Evolutionary conservation across 176 grass and related monocot species (phyloP), one percentile per base, ranked within the genome.

Genomic region (Phragmites australis): DNA sequence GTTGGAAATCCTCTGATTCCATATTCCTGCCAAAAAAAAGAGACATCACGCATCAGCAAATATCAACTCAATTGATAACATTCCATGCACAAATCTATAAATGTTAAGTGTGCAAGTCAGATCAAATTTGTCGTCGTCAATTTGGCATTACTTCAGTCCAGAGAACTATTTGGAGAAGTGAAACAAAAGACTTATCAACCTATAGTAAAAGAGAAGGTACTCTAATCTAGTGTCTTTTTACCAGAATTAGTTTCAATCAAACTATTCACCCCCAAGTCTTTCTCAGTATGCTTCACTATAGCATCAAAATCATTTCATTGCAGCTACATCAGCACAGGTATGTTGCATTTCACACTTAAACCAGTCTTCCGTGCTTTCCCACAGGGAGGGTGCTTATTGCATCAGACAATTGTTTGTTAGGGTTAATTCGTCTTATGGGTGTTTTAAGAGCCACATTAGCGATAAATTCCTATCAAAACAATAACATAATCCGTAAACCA

Each of bases 1-100:
- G 97, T 93, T 83, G 97, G 97, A 80, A 93, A 99, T 72, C 90
- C 97, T 59, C 7, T 81, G 70, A 99, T 96, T 74, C 97, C 97
- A 91, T 96, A 93, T 86, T 99, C 93, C 97, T 99, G 55, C 14
- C 74, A 73, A 60, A 72, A 83, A 48, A 64, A 72, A 27, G 72
- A 9, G 8, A 50, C 9, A 62, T 49, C 41, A 75, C 27, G 10
- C 15, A 74, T 74, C 13, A 79, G 12, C 5, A 63, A 22, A 37
- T 50, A 6, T 21, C 47, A 78, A 55, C 25, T 8, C 64, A 68
- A 40, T 29, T 43, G 26, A 52, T 21, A 59, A 4, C 23, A 44
- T 51, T 71, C n/a, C 17, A 29, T 43, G 32, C 13, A 48, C 58
- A 49, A 0, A 30, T 23, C 27, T 77, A 43, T 49, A 30, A 22